phyloP scores from a whole-genome alignment of 306 rosid genomes.

The Oxytropis ochrocephala region DNA sequence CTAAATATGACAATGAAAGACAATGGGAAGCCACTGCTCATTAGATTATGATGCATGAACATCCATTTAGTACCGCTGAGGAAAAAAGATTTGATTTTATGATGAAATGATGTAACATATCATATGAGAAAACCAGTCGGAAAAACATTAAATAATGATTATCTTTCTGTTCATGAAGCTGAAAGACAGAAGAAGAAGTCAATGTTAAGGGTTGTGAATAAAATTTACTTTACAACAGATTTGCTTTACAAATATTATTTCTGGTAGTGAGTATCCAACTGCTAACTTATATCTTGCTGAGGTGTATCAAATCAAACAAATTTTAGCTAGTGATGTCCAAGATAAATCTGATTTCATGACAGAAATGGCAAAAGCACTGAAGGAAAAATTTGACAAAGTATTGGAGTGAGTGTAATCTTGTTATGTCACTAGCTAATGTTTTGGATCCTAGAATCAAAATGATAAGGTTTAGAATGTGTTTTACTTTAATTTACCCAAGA shows the following conservation, averaged over 20 bases:
- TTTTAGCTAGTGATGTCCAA: too few species aligned
- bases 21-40: background rate
- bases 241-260: background rate
- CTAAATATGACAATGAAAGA: background rate
- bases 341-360: too few species aligned
- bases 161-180: background rate
- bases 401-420: too few species aligned
- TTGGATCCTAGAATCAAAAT: too few species aligned
- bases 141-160: too few species aligned
- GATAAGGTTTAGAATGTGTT: too few species aligned
- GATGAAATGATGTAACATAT: background rate
- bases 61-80: background rate
- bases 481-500: too few species aligned
- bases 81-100: background rate
- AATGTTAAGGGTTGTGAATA: background rate
- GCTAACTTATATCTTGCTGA: background rate
- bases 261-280: background rate
- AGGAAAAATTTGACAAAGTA: too few species aligned
- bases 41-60: background rate
- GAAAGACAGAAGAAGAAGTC: background rate
- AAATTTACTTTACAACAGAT: too few species aligned
- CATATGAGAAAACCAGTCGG: background rate
- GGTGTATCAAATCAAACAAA: too few species aligned
- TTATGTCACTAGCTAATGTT: too few species aligned
- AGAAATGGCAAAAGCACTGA: too few species aligned